Percentiles rank a stretch among this genome's conserved stretches.
Conservation (phyloP, 2,329 filamentous ascomycete genomes). For the Penicillium crustosum region DNA sequence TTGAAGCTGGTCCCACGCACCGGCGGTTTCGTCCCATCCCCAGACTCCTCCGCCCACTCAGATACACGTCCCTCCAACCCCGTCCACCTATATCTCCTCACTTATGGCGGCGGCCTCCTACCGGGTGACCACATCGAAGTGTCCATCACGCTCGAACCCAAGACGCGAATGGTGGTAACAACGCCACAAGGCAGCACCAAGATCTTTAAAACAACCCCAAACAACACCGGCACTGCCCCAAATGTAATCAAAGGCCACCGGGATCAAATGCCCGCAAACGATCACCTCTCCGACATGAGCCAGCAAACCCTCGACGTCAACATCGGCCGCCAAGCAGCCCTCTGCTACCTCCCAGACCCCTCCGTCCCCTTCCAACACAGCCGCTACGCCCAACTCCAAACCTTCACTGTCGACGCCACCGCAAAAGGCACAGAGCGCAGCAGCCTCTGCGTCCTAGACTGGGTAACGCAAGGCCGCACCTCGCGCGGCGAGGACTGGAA, state of each 20-base stretch:
- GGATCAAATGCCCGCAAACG: conserved; percentile 42
- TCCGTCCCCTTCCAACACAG: conserved; percentile 86
- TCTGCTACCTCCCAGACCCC: conserved; percentile 78
- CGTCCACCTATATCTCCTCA: conserved; percentile 82
- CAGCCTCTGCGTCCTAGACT: conserved; percentile 80
- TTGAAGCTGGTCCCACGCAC: conserved; percentile 87
- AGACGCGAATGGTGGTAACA: conserved; percentile 64
- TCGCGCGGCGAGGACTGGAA: conserved; percentile 90
- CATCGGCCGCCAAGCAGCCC: conserved; percentile 50
- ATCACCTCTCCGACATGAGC: conserved; percentile 40
- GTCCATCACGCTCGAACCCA: conserved; percentile 61
- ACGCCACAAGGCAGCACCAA: conserved; percentile 81
- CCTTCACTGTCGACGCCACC: conserved; percentile 61
- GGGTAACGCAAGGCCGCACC: conserved; percentile 84
- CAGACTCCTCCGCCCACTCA: conserved; percentile 25
- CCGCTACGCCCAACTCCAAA: conserved; percentile 79
- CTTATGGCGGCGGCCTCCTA: conserved; percentile 91
- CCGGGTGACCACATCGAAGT: conserved; percentile 81
- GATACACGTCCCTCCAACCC: conserved; percentile 49
- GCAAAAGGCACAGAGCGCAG: conserved; percentile 42
- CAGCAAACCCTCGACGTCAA: conserved; percentile 52
- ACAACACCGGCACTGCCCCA: conserved; percentile 16
- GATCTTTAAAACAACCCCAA: conserved; percentile 74
- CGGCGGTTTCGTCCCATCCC: conserved; percentile 59
- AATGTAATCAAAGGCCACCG: conserved; percentile 30